phyloP scores from a whole-genome alignment of 192 early-diverging fungal genomes.

The Coemansia sp. region DNA sequence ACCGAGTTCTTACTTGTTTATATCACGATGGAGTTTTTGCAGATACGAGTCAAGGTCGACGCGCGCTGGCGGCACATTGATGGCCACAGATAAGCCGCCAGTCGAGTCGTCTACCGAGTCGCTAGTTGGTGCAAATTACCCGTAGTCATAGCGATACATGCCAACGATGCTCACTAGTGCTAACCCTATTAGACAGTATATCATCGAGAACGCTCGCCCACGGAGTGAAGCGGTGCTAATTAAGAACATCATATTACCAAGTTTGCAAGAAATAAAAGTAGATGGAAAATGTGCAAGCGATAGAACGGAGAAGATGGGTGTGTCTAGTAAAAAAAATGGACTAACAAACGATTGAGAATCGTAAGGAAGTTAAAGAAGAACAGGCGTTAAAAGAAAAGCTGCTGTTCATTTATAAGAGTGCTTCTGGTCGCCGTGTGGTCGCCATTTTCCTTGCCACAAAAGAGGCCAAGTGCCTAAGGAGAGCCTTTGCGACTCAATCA shows the following conservation, averaged over 20 bases:
- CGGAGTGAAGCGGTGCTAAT: not conserved
- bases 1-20: conserved; percentile 25
- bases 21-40: conserved; percentile 11
- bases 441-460: not conserved
- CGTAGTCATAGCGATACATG: not conserved
- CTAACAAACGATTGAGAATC: not conserved
- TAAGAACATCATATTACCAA: not conserved
- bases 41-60: conserved; percentile 19
- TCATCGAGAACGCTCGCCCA: not conserved
- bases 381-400: not conserved
- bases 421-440: not conserved
- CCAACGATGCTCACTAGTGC: not conserved
- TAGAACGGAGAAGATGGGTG: not conserved
- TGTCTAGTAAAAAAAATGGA: not conserved
- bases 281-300: not conserved
- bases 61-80: not conserved
- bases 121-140: not conserved
- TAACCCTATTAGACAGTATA: not conserved
- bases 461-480: not conserved
- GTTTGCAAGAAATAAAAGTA: not conserved
- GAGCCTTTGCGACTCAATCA: not conserved
- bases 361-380: not conserved
- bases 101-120: too few species aligned
- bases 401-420: not conserved
- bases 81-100: too few species aligned